phyloP scores from a whole-genome alignment of 805 yeast species.

The Candida piceae region DNA sequence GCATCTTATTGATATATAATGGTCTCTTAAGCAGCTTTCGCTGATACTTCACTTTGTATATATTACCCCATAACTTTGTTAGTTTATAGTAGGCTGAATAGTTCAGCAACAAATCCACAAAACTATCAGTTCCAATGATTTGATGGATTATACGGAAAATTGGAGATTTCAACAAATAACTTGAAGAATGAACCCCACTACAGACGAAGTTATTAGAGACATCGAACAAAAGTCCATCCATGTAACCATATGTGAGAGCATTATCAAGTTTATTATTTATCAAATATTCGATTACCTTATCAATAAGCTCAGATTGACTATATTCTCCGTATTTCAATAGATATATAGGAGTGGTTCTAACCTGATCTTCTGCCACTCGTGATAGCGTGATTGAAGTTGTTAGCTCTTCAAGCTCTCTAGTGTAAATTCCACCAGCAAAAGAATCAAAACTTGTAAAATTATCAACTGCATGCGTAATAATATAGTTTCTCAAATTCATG shows the following conservation, averaged over 20 bases:
- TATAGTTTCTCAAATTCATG: conserved; percentile 12
- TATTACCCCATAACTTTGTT: conserved; percentile 21
- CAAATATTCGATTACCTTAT: conserved; percentile 33
- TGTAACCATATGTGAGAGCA: conserved; percentile 40
- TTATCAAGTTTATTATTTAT: conserved; percentile 29
- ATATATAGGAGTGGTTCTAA: background rate
- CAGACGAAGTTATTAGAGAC: conserved; percentile 29
- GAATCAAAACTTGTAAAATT: conserved; percentile 1
- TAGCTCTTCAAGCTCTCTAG: conserved; percentile 1
- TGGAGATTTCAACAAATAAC: conserved; percentile 36
- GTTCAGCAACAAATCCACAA: conserved; percentile 36
- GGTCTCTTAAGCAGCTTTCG: background rate
- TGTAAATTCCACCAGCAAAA: conserved; percentile 2
- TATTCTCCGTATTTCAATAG: background rate
- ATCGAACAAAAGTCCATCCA: conserved; percentile 25
- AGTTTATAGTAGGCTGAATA: conserved; percentile 26
- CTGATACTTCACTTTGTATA: conserved; percentile 3
- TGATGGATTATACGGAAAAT: conserved; percentile 40
- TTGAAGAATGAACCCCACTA: conserved; percentile 33
- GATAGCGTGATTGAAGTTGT: background rate
- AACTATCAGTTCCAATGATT: conserved; percentile 35
- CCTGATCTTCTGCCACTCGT: background rate
- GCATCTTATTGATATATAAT: conserved; percentile 17
- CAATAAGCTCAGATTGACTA: conserved; percentile 35
- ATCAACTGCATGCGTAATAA: background rate